Percentiles rank a stretch among this genome's conserved stretches.
Evolutionary conservation across 208 protist species (phyloP).

Genomic region (Plasmodiophora brassicae): DNA sequence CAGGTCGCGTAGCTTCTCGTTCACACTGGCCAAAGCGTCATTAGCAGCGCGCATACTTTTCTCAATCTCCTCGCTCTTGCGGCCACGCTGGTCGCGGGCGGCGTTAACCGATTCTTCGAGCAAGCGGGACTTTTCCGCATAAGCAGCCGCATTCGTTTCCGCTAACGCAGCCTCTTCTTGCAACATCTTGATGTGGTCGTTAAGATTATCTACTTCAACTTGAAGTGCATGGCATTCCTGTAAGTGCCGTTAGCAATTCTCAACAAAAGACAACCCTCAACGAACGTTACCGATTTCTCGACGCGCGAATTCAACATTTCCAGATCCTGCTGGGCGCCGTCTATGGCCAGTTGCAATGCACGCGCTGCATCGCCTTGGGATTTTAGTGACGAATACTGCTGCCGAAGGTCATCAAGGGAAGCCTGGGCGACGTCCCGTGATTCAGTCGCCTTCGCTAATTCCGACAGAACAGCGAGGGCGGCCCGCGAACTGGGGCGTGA

Average conservation of each 20-base stretch:
- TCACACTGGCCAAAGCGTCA: too few relatives aligned
- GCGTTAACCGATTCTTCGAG: too few relatives aligned
- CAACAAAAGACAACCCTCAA: not conserved
- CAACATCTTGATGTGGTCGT: not conserved
- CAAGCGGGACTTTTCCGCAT: not conserved
- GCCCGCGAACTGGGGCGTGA: conserved; percentile 42
- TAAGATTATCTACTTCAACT: not conserved
- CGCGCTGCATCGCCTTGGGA: not conserved
- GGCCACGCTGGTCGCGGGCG: too few relatives aligned
- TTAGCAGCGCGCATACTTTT: too few relatives aligned
- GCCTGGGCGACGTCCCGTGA: not conserved
- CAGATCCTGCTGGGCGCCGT: not conserved
- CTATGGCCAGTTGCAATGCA: not conserved
- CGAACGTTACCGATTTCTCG: not conserved
- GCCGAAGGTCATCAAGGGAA: not conserved
- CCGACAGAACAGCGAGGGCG: not conserved
- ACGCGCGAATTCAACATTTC: not conserved
- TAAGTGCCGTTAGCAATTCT: not conserved
- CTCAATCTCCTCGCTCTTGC: too few relatives aligned
- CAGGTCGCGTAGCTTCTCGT: too few relatives aligned
- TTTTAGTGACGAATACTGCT: not conserved
- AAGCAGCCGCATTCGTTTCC: not conserved
- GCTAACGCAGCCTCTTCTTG: not conserved
- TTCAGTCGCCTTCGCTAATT: not conserved
- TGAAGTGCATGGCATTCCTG: not conserved